Conservation (phyloP, 2,329 filamentous ascomycete genomes). For the Neocucurbitaria cava region DNA sequence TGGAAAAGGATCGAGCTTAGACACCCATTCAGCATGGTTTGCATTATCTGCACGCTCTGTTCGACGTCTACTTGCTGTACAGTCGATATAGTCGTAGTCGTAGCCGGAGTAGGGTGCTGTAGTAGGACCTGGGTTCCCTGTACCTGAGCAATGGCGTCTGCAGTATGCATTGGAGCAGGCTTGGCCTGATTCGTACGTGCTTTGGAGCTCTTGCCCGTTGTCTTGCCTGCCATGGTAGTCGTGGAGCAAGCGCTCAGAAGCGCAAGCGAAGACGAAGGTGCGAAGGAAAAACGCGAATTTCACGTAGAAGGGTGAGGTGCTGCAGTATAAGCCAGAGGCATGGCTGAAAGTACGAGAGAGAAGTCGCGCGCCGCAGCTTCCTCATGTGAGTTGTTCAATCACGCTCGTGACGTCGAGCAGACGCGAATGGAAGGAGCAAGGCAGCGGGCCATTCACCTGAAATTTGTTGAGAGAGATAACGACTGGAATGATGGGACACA, state of each 20-base stretch:
- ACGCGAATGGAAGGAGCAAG: neutral
- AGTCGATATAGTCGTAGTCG: neutral
- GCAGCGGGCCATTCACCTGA: neutral
- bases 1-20: neutral
- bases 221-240: neutral
- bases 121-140: too few relatives aligned
- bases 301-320: neutral
- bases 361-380: neutral
- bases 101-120: neutral
- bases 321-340: neutral
- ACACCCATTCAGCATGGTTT: conserved; percentile 3
- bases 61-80: neutral
- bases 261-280: neutral
- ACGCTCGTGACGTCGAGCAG: neutral
- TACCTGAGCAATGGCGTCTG: neutral
- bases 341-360: neutral
- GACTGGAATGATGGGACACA: neutral
- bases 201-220: neutral
- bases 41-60: conserved; percentile 3
- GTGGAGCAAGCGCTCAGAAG: neutral
- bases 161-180: neutral
- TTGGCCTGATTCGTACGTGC: neutral
- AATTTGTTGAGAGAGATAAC: neutral
- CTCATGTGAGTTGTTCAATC: neutral
- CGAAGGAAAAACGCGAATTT: too few relatives aligned